A percentile compares a stretch with the other conserved stretches of the same genome.
phyloP scores from a whole-genome alignment of 306 rosid genomes.

The Leucaena leucocephala region DNA sequence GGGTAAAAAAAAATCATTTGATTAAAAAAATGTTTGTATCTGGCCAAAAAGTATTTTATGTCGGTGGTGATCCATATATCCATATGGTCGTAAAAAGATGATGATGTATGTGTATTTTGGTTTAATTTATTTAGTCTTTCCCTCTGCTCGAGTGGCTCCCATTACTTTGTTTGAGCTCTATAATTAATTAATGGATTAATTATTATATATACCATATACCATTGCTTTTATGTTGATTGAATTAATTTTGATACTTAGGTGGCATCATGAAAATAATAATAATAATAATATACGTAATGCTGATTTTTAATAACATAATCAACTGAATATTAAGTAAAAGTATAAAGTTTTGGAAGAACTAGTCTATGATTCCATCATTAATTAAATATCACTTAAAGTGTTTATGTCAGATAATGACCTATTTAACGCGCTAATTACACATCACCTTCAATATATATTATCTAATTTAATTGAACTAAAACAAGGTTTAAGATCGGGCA shows the following conservation, averaged over 20 bases:
- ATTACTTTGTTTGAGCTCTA: neutral
- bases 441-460: no score
- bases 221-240: neutral
- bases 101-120: neutral
- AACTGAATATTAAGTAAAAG: neutral
- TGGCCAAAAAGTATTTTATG: neutral
- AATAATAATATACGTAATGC: neutral
- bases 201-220: neutral
- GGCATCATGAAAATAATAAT: neutral
- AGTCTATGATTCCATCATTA: neutral
- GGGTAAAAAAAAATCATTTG: no score
- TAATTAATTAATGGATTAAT: neutral
- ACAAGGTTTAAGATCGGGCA: no score
- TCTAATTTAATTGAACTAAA: no score
- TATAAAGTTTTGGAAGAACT: neutral
- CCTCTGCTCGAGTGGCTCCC: neutral
- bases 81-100: neutral
- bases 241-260: neutral
- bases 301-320: neutral
- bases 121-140: neutral
- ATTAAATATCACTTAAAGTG: neutral
- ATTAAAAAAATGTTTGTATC: no score
- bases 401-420: neutral
- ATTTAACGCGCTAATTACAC: neutral
- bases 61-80: neutral